These are phyloP conservation scores for Camelina laxa DNA, from an alignment of 345 rosid species.

Conservation along the genomic window DNA sequence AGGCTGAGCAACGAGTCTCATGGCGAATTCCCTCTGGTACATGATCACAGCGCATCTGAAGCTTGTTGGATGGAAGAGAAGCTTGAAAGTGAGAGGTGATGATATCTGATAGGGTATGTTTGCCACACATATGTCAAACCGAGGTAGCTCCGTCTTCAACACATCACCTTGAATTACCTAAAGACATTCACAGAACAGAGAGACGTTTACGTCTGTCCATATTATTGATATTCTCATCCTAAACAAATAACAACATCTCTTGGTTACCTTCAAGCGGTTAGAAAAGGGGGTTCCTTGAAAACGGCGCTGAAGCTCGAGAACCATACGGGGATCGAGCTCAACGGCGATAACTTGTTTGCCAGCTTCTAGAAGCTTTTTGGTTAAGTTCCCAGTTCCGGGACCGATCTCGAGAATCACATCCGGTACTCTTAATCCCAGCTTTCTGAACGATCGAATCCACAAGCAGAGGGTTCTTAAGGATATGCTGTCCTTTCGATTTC, in stretches of 20 bases:
- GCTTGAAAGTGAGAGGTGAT: constrained; percentile 87
- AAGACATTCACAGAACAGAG: not conserved
- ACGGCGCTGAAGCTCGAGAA: constrained; percentile 88
- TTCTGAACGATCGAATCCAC: constrained; percentile 86
- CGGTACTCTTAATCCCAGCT: constrained; percentile 81
- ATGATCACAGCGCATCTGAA: constrained; percentile 91
- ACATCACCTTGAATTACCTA: constrained; percentile 96
- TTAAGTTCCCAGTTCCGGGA: constrained; percentile 93
- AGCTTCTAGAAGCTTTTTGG: constrained; percentile 88
- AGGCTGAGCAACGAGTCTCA: constrained; percentile 89
- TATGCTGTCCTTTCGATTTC: constrained; percentile 91
- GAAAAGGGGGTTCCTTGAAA: constrained; percentile 82
- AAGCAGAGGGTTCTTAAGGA: constrained; percentile 81
- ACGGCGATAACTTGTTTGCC: constrained; percentile 85
- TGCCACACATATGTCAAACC: constrained; percentile 88
- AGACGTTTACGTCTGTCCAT: too few species aligned
- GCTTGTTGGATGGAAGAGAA: constrained; percentile 71
- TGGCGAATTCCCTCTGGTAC: constrained; percentile 96
- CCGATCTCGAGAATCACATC: constrained; percentile 90
- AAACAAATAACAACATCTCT: too few species aligned
- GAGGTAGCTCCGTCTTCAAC: constrained; percentile 83
- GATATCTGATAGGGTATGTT: constrained; percentile 94
- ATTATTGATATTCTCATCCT: too few species aligned
- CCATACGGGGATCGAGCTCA: constrained; percentile 91
- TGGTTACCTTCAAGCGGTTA: constrained; percentile 58